These are phyloP conservation scores for Dactylellina parvicollis DNA, from an alignment of 2,329 filamentous ascomycete species.

Conservation along the genomic window DNA sequence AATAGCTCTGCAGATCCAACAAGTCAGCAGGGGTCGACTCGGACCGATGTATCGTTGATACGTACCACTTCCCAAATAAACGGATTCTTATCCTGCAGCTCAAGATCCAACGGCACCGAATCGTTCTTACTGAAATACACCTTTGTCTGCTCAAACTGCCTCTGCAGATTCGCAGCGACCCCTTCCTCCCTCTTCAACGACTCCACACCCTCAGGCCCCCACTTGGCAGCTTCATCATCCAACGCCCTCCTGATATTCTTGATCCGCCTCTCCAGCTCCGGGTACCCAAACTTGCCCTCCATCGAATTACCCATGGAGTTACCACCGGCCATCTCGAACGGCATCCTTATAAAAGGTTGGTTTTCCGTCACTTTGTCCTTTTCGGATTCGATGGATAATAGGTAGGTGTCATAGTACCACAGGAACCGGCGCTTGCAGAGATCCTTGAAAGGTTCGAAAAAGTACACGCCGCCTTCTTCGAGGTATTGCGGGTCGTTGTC, in stretches of 20 bases:
- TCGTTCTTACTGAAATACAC: slow-evolving; percentile 77
- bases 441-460: slow-evolving; percentile 87
- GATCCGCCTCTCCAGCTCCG: slow-evolving; percentile 75
- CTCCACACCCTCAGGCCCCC: slow-evolving; percentile 75
- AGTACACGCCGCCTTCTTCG: slow-evolving; percentile 48
- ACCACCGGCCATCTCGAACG: slow-evolving; percentile 74
- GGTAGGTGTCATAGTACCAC: slow-evolving; percentile 94
- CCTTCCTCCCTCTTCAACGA: slow-evolving; percentile 74
- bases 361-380: slow-evolving; percentile 71
- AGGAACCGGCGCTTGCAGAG: slow-evolving; percentile 89
- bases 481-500: slow-evolving; percentile 61
- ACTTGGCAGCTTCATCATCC: slow-evolving; percentile 75
- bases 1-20: slow-evolving; percentile 74
- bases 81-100: slow-evolving; percentile 81
- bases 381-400: slow-evolving; percentile 74
- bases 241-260: slow-evolving; percentile 74
- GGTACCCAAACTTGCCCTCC: slow-evolving; percentile 86
- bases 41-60: not conserved
- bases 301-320: slow-evolving; percentile 81
- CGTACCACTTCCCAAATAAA: slow-evolving; percentile 75
- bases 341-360: slow-evolving; percentile 78
- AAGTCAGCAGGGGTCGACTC: not conserved
- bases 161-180: slow-evolving; percentile 81
- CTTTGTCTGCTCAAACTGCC: slow-evolving; percentile 84
- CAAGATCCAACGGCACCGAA: slow-evolving; percentile 76